A percentile compares a stretch with the other conserved stretches of the same genome.
Conservation (phyloP, 371 early-diverging fungal genomes). For the Nematocida minor region DNA sequence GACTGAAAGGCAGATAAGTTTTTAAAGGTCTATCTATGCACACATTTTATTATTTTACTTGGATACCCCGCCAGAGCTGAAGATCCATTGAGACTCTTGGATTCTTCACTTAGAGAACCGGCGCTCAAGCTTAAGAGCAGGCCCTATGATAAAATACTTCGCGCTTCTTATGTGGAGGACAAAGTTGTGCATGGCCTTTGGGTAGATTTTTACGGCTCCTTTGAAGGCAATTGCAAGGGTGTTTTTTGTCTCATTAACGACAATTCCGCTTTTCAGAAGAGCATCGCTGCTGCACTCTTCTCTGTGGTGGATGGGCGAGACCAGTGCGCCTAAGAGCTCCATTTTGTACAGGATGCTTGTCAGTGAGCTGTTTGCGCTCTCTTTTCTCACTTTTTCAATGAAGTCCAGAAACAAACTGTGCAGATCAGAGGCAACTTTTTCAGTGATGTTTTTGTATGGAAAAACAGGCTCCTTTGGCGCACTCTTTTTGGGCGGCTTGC, state of each 20-base stretch:
- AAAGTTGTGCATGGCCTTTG: conserved; percentile 46
- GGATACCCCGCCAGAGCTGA: too few species aligned
- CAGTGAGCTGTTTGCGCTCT: background rate
- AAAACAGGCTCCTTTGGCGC: background rate
- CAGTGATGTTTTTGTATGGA: conserved; percentile 11
- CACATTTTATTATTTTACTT: too few species aligned
- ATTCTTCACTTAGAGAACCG: conserved; percentile 23
- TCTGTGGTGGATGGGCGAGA: conserved; percentile 19
- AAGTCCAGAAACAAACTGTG: background rate
- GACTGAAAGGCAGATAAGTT: too few species aligned
- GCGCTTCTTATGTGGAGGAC: background rate
- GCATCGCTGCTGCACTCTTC: background rate
- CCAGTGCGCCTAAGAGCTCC: conserved; percentile 28
- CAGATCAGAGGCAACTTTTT: background rate
- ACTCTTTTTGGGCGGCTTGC: background rate
- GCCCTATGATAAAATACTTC: conserved; percentile 42
- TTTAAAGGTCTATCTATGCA: too few species aligned
- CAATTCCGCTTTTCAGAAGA: background rate
- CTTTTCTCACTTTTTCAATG: background rate
- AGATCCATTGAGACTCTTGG: too few species aligned
- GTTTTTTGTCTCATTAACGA: conserved; percentile 47
- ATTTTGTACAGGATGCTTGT: background rate
- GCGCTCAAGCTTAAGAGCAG: conserved; percentile 18
- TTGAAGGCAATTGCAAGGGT: conserved; percentile 12
- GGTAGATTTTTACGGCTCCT: conserved; percentile 32